These are phyloP conservation scores for Fusarium illudens DNA, from an alignment of 2,329 filamentous ascomycete species.

Conservation along the genomic window DNA sequence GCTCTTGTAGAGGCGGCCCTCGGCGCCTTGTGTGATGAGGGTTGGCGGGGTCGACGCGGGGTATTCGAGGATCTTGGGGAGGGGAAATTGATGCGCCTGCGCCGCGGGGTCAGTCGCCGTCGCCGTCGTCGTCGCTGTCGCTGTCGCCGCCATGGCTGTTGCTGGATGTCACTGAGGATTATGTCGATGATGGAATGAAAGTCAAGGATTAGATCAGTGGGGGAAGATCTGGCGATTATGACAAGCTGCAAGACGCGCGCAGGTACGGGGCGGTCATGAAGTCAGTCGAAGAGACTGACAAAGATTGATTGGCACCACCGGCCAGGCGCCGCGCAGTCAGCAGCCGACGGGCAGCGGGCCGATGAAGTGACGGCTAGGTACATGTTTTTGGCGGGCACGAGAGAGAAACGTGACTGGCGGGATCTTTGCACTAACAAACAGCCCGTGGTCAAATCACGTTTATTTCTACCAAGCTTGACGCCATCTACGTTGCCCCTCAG, in stretches of 20 bases:
- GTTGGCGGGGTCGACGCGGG: conserved; percentile 66
- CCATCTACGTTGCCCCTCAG: conserved; percentile 12
- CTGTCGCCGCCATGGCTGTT: conserved; percentile 6
- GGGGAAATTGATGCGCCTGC: conserved; percentile 53
- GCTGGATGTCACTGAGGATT: conserved; percentile 9
- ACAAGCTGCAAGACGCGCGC: conserved; percentile 36
- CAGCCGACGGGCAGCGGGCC: conserved; percentile 36
- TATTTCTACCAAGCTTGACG: conserved; percentile 14
- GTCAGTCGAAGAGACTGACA: conserved; percentile 19
- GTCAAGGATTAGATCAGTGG: conserved; percentile 4
- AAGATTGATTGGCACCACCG: conserved; percentile 34
- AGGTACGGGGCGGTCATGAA: conserved; percentile 36
- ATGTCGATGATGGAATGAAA: conserved; percentile 7
- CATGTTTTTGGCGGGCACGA: conserved; percentile 25
- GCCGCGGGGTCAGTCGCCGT: conserved; percentile 31
- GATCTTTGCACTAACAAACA: conserved; percentile 10
- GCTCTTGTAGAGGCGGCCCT: conserved; percentile 92
- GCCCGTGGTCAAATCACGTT: conserved; percentile 21
- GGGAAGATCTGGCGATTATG: conserved; percentile 23
- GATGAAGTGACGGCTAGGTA: conserved; percentile 10
- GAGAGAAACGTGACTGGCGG: conserved; percentile 22
- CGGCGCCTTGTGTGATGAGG: conserved; percentile 92
- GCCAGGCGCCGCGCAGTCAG: conserved; percentile 3
- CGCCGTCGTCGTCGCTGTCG: conserved; percentile 11
- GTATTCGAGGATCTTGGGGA: conserved; percentile 72